Base-by-base conservation (phyloP, 176 grass and related monocot genomes). In the Canna indica region DNA sequence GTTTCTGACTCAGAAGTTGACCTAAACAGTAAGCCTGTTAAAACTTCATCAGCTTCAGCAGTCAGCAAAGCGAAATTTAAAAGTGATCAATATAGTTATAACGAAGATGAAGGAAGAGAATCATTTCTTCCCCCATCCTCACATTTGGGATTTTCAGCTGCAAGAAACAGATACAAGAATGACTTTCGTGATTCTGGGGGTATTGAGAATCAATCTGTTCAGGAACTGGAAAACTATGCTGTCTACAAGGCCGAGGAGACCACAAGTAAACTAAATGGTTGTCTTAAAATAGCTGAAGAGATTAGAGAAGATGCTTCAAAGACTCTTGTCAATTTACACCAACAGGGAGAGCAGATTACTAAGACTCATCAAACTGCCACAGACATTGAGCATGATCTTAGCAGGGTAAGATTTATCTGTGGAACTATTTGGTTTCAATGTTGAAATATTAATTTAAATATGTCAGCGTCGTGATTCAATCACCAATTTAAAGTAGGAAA, bases 281-380 rank as follows among this genome's bases (percentile, higher is more conserved):
- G 90, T 67, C 79, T 99, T 36, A 90, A 69, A 65, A 88, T 88
- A 54, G 90, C 95, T 58, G 90, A 93, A 85, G 84, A 74, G 39
- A 99, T 99, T 29, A 90, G 82, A 66, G 95, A 93, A 79, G 90
- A 90, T 80, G 95, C 95, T 52, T 70, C 89, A 41, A 83, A 85
- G 60, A 94, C 85, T 34, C 53, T 99, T 18, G 67, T 84, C 26
- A 84, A 78, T 48, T 81, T 99, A 68, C 95, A 93, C 71, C 82
- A 81, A 69, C 95, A 99, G 65, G 90, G 95, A 22, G 83, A 99
- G 76, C 95, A 99, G 81, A 99, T 99, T 56, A 74, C 66, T 36
- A 60, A 53, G 48, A 86, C 90, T 66, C 95, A 99, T 83, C 78
- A 75, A 77, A 59, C 74, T 41, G 95, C 84, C 26, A 76, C 81